Evolutionary conservation across 2,329 filamentous ascomycete species (phyloP).

Genomic region (Hypocrella siamensis): DNA sequence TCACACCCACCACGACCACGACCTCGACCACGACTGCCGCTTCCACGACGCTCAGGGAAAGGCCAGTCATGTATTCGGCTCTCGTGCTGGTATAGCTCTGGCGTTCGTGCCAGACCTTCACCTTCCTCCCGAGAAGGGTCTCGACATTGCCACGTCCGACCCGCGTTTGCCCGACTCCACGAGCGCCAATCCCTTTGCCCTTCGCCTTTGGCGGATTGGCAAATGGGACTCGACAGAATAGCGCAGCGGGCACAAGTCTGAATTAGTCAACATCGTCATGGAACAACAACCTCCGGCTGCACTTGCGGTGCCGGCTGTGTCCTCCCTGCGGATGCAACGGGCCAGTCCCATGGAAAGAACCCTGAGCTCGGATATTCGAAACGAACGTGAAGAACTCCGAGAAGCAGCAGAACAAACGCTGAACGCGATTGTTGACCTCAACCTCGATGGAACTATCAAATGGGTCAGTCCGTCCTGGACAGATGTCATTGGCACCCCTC

Average conservation of each 20-base stretch:
- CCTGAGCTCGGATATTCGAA: conserved; percentile 77
- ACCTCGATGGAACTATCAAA: conserved; percentile 75
- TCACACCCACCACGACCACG: conserved; percentile 7
- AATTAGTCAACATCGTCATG: conserved; percentile 17
- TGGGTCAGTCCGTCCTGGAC: conserved; percentile 97
- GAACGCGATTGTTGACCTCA: conserved; percentile 90
- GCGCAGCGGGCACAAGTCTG: neutral
- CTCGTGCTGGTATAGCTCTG: conserved; percentile 29
- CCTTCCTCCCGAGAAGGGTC: conserved; percentile 8
- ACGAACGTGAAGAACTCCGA: conserved; percentile 84
- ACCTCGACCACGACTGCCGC: conserved; percentile 12
- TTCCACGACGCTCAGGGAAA: too few relatives aligned
- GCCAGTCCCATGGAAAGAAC: conserved; percentile 44
- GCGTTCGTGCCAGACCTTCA: conserved; percentile 27
- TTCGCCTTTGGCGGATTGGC: conserved; percentile 1
- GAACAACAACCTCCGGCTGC: conserved; percentile 19
- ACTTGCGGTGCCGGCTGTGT: conserved; percentile 37
- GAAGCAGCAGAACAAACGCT: conserved; percentile 92
- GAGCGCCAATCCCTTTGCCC: neutral
- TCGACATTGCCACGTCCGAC: neutral
- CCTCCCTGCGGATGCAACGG: conserved; percentile 33
- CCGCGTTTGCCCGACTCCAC: too few relatives aligned
- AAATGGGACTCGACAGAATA: neutral
- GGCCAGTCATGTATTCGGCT: conserved; percentile 30
- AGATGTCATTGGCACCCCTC: conserved; percentile 72